Evolutionary conservation across 331 rosid species (phyloP), one percentile per base, ranked within the genome.

Genomic region (Malus hybrid): DNA sequence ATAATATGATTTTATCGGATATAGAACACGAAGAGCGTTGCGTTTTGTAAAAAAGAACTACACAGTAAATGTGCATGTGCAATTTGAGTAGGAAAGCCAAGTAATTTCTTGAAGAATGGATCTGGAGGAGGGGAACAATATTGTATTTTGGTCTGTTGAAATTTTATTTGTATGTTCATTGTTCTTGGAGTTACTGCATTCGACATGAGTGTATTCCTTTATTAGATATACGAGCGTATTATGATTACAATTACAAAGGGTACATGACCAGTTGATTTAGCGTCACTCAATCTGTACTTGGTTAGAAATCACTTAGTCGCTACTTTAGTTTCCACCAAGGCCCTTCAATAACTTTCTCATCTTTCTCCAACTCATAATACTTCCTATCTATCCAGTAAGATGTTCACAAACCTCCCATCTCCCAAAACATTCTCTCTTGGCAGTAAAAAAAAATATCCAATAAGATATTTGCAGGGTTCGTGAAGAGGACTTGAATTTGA

Each of bases 71-170:
- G 36, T 62, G 34, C 16, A 27, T 56, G 52, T 7, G 52, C 32
- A n/a, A 71, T 39, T 65, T 78, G 14, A 71, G 67, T 24, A 39
- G 59, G 57, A 36, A 42, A 52, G 77, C 62, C 32, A 55, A 29
- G 10, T 52, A 32, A 52, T 31, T 48, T 71, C 14, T 50, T 27
- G 27, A 52, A 22, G 59, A 70, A 73, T 75, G 67, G 77, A 44
- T 75, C 31, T 65, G 74, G 57, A 73, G 74, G 44, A 36, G 13
- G 48, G 48, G 14, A 42, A 42, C 48, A 10, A 42, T 42, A 42
- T 42, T 76, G 50, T 42, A 31, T 19, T 83, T 65, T n/a, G 72
- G 70, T 70, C 10, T 22, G n/a, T 74, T 33, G 48, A 15, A 8
- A 5, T 11, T 22, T 14, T 19, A 67, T 73, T 22, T 7, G 73